Evolutionary conservation across 2,329 filamentous ascomycete species (phyloP), one percentile per base, ranked within the genome.

Genomic region (Claviceps maximensis): DNA sequence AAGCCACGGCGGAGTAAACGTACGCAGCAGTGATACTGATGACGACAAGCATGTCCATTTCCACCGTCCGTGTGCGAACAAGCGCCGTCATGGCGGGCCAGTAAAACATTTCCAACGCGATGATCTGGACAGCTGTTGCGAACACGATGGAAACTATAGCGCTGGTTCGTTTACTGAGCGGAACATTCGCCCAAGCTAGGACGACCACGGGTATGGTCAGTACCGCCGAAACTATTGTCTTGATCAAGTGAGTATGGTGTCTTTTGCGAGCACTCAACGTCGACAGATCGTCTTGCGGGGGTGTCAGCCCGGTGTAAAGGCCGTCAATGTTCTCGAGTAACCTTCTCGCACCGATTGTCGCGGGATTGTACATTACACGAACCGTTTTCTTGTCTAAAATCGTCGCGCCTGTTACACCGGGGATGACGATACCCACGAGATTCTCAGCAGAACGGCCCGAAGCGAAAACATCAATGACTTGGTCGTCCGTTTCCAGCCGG

Each of bases 41-140:
- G 4, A 75, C 71, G 4, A 80, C 71, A 1, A 81, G 66, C 60
- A 79, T 71, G 56, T 80, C 77, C 75, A 80, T 79, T 57, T 80
- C 76, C 2, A 80, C 64, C 0, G 69, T 59, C 1, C 66, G 61
- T 46, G 65, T 68, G 57, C 71, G 69, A n/a, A 77, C 59, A 1
- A 80, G 62, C 2, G 73, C 67, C 23, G 68, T 69, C 2, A 78
- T 60, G 2, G 77, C 76, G 0, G 68, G 69, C 1, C 67, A 65
- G 51, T 79, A 76, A 56, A 81, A 79, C 19, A 76, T 68, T 1
- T 65, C 65, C 17, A 72, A 64, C 0, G 73, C 71, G n/a, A 77
- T 69, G 9, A 67, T 54, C 60, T 81, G 77, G 1, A 80, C 74
- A 1, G 74, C 36, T 0, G 75, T 75, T 1, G 74, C 77, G 3